Conservation (phyloP, 2,329 filamentous ascomycete species). For the Pseudopyricularia javanii region DNA sequence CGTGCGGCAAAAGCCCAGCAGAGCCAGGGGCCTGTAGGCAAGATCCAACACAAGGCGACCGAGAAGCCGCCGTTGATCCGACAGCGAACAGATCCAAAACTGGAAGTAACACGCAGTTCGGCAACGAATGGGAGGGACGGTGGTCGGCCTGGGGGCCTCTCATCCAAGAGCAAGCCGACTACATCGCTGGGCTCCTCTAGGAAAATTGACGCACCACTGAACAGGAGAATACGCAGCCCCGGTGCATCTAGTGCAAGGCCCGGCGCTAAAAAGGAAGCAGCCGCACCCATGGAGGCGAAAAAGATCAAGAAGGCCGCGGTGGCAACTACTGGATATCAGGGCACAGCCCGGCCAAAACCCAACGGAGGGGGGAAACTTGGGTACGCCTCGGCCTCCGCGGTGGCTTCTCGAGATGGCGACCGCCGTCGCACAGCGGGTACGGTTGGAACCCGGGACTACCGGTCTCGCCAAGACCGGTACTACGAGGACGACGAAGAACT, state of each 20-base stretch:
- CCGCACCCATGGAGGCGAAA: slow-evolving; percentile 30
- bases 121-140: slow-evolving; percentile 4
- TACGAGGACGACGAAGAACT: slow-evolving; percentile 46
- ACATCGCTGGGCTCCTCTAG: neutral
- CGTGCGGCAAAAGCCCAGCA: slow-evolving; percentile 55
- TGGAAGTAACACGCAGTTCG: slow-evolving; percentile 22
- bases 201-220: neutral
- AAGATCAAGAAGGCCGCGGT: slow-evolving; percentile 48
- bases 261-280: slow-evolving; percentile 13
- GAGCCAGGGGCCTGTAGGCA: slow-evolving; percentile 49
- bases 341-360: slow-evolving; percentile 48
- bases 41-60: slow-evolving; percentile 63
- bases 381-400: slow-evolving; percentile 17
- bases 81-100: slow-evolving; percentile 33
- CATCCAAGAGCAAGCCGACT: neutral
- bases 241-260: neutral
- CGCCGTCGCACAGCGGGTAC: slow-evolving; percentile 6
- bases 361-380: slow-evolving; percentile 19
- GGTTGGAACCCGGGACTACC: slow-evolving; percentile 6
- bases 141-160: neutral
- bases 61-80: slow-evolving; percentile 49
- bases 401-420: neutral
- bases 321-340: slow-evolving; percentile 54
- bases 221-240: neutral
- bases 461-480: slow-evolving; percentile 38